These are phyloP conservation scores for Gypsophila paniculata DNA, from an alignment of 179 eudicot genomes.

Conservation along the genomic window DNA sequence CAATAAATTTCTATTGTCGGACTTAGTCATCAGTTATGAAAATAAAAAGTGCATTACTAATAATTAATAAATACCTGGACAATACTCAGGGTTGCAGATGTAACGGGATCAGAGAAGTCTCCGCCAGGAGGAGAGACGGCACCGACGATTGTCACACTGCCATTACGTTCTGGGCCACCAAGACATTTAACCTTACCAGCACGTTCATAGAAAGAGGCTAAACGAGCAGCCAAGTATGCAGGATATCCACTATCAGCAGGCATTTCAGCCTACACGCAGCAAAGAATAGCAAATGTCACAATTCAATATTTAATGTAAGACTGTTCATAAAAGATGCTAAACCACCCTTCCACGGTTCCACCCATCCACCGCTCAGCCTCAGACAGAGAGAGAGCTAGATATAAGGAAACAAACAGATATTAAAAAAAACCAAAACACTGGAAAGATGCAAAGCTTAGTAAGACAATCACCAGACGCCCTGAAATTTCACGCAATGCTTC, in stretches of 20 bases:
- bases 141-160: slow-evolving; percentile 98
- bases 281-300: slow-evolving; percentile 17
- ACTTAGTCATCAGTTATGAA: not conserved
- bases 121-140: slow-evolving; percentile 99
- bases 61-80: slow-evolving; percentile 57
- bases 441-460: slow-evolving; percentile 7
- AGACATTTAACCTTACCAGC: slow-evolving; percentile 99
- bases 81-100: slow-evolving; percentile 94
- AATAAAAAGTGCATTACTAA: not conserved
- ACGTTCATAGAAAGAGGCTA: slow-evolving; percentile 98
- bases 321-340: not conserved
- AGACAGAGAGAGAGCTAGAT: too few relatives aligned
- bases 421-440: not conserved
- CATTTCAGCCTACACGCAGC: slow-evolving; percentile 83
- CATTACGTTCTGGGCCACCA: slow-evolving; percentile 93
- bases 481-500: slow-evolving; percentile 99
- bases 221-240: slow-evolving; percentile 97
- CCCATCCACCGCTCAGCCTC: too few relatives aligned
- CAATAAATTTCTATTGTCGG: not conserved
- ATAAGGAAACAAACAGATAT: not conserved
- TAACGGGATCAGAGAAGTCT: slow-evolving; percentile 99
- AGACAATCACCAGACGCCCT: slow-evolving; percentile 78
- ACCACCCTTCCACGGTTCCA: not conserved
- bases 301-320: not conserved
- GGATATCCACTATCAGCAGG: slow-evolving; percentile 99